Base-by-base conservation (phyloP, 1,284 basidiomycete genomes). In the Apiotrichum akiyoshidainum region DNA sequence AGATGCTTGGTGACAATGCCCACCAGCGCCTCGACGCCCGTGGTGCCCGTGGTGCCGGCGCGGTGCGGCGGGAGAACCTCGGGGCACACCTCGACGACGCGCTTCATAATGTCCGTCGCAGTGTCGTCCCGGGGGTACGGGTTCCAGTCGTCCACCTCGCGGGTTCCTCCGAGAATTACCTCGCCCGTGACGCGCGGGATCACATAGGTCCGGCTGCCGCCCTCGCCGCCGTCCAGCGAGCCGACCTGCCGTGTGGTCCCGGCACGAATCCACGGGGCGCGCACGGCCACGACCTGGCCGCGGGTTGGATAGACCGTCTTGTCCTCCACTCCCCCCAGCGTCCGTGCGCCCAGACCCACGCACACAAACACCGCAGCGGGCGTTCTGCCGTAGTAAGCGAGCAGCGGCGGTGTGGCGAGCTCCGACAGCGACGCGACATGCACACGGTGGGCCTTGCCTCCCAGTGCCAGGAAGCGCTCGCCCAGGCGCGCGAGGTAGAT, bases 331-430 rank as follows among this genome's bases (percentile, higher is more conserved):
- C 80, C 81, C 16, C 79, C 79, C 0, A 85, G 74, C 1, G 75
- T 75, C 13, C 81, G 71, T 4, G 83, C 80, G 11, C 83, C 82
- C 22, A 84, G 69, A 0, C 82, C 90, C 73, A 83, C 79, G 64
- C 89, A 92, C 8, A 87, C 82, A 3, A 92, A 74, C 1, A 92
- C 71, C 0, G 84, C 86, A 19, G 81, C 79, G 9, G 81, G 80
- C 6, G 63, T 7, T 8, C 13, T 6, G 3, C 65, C 64, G 40
- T 66, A 58, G n/a, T 72, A 53, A 2, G 66, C 59, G 3, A 37
- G 40, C 40, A 60, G 16, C 31, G 61, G 46, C 17, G 63, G 57
- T 1, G 62, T 57, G 16, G 59, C 47, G 5, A 71, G 63, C 17
- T 58, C 45, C 11, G 46, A 44, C n/a, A 73, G 58, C 16, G 68